Base-by-base conservation (phyloP, 306 rosid species). In the Adenanthera pavonina region DNA sequence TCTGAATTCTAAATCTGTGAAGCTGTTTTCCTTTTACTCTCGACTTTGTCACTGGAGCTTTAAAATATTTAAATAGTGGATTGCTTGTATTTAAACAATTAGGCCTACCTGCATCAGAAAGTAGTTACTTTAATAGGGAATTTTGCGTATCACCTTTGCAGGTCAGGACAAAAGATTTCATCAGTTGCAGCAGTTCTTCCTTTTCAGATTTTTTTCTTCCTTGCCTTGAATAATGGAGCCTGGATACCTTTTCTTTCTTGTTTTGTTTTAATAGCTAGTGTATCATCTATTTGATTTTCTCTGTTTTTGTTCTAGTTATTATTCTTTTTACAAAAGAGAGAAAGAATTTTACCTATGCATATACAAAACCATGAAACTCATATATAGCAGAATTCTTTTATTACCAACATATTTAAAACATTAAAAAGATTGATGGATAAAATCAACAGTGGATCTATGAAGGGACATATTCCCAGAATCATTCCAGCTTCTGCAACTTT, bases 11-110 rank as follows among this genome's bases (percentile, higher is more conserved):
- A 35, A 48, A 72, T 59, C 57, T 66, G 46, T 66, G 30, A 82
- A 68, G 64, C 51, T 59, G 78, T 17, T 67, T 51, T 56, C 48
- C 47, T 6, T 80, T 38, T 30, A 15, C 38, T 46, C 44, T 70
- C 72, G 17, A 72, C 65, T 74, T 71, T 64, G 69, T 49, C 60
- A 76, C 59, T 79, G 35, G 25, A 6, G 74, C 78, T 75, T 64
- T 76, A 86, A 79, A 72, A 36, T 83, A 79, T 61, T 84, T 64
- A 40, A 54, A 70, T 74, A 69, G 89, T 86, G 88, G 82, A 81
- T 81, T 76, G 40, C 78, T 41, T 84, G 83, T 76, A 76, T 87
- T 81, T 71, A 56, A 51, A 59, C 57, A 69, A 69, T 16, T 76
- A 30, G 36, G n/a, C 30, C 61, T 53, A 74, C 36, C 52, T 81